phyloP scores from a whole-genome alignment of 2,329 filamentous ascomycete species.

The Apiospora aurea region DNA sequence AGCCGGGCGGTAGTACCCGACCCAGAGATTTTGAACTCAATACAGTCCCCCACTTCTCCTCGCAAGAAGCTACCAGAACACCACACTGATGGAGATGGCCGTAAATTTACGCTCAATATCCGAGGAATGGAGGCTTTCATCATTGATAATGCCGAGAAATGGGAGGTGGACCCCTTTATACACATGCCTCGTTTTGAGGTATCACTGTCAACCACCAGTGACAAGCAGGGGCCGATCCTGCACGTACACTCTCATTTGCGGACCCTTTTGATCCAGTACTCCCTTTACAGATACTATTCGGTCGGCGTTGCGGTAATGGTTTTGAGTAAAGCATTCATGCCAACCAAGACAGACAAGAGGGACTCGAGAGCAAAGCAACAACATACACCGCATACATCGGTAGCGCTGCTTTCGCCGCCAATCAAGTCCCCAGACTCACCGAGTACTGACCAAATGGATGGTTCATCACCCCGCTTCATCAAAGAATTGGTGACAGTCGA shows the following conservation, averaged over 20 bases:
- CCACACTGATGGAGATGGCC: conserved; percentile 72
- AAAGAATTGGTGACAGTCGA: conserved; percentile 82
- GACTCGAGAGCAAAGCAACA: conserved; percentile 40
- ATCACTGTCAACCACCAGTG: conserved; percentile 82
- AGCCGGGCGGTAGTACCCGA: conserved; percentile 77
- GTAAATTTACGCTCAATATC: conserved; percentile 80
- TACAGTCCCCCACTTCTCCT: conserved; percentile 57
- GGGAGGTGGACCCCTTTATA: conserved; percentile 86
- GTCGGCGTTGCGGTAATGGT: conserved; percentile 82
- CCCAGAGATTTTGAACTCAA: conserved; percentile 63
- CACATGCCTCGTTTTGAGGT: conserved; percentile 87
- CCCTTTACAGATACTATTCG: conserved; percentile 91
- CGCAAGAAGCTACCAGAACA: conserved; percentile 58
- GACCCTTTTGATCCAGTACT: conserved; percentile 85
- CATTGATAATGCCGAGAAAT: conserved; percentile 83
- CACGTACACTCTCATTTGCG: conserved; percentile 84
- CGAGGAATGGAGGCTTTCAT: conserved; percentile 89
- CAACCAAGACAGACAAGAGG: conserved; percentile 52
- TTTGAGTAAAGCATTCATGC: conserved; percentile 72
- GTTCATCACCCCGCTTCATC: conserved; percentile 40
- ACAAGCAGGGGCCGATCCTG: conserved; percentile 85
- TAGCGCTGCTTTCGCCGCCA: conserved; percentile 48
- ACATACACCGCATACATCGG: conserved; percentile 35
- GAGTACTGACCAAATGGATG: conserved; percentile 39
- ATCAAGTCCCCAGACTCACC: conserved; percentile 43